A percentile compares a stretch with the other conserved stretches of the same genome.
These are phyloP conservation scores for Moricandia arvensis DNA, from an alignment of 345 rosid genomes.

Conservation along the genomic window DNA sequence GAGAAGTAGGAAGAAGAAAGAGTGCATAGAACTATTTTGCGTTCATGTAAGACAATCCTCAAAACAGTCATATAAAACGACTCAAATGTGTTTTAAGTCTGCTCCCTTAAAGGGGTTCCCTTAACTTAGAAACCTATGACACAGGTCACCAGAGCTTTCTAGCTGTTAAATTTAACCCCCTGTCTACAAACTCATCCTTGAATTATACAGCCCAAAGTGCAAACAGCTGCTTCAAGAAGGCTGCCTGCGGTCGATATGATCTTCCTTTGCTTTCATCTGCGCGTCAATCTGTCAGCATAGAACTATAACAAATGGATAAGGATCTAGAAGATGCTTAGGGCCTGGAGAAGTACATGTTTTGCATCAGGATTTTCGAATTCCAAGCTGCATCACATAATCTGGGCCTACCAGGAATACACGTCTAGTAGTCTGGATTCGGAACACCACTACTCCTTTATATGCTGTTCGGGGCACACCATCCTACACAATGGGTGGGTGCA, in stretches of 20 bases:
- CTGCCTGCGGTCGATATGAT: conserved; percentile 1
- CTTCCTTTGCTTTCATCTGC: conserved; percentile 31
- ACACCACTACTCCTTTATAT: conserved; percentile 86
- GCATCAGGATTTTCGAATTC: conserved; percentile 50
- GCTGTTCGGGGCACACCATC: conserved; percentile 97
- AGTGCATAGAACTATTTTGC: conserved; percentile 17
- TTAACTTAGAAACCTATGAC: conserved; percentile 4
- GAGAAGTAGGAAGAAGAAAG: conserved; percentile 11
- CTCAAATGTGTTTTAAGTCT: conserved; percentile 9
- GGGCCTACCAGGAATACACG: conserved; percentile 77
- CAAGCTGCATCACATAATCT: conserved; percentile 61
- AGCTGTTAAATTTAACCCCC: conserved; percentile 4
- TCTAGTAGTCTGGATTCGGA: conserved; percentile 59
- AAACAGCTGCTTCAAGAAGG: conserved; percentile 22
- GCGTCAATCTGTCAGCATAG: conserved; percentile 8
- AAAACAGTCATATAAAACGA: not conserved
- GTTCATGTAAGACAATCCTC: conserved; percentile 18
- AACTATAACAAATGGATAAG: not conserved
- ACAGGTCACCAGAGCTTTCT: conserved; percentile 18
- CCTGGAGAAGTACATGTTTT: conserved; percentile 22
- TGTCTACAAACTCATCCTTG: conserved; percentile 3
- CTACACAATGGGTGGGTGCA: conserved; percentile 38
- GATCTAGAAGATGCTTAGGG: conserved; percentile 10
- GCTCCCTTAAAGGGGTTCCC: conserved; percentile 10
- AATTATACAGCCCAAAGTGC: conserved; percentile 22